Evolutionary conservation across 345 rosid genomes (phyloP), one percentile per base, ranked within the genome.

Genomic region (Lumnitzera littorea): DNA sequence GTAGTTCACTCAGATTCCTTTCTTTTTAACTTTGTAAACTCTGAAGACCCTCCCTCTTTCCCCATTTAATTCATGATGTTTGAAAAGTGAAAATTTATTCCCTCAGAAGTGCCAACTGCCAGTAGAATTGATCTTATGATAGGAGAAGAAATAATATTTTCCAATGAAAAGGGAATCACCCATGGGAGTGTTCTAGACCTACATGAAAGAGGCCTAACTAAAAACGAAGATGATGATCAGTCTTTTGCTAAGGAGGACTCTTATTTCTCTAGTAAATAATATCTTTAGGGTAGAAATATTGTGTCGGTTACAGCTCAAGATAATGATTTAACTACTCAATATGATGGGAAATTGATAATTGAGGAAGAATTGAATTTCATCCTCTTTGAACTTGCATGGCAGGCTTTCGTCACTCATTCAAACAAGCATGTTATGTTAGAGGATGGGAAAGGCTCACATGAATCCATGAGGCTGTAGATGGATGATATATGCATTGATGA

Each of bases 231-330:
- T 50, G 95, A 87, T 24, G 96, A 86, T 60, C 96, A 82, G 69
- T 95, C 99, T 52, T 91, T 83, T 69, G 88, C 89, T 0, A 97
- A 91, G 75, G 99, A 88, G 73, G 95, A 86, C 70, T 95, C 99
- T 55, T 86, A 88, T 80, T 84, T 92, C 76, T 89, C 96, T 15
- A 96, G 98, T 56, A 94, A 87, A 76, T 87, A 73, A 43, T 84
- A 78, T 74, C 72, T 84, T 62, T 96, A 80, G 66, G 68, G 71
- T 50, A 92, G 87, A 77, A 73, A 72, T 60, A 62, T 79, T 57
- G 84, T 81, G 73, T 88, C 88, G 25, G 72, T 77, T 66, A 67
- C 80, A 15, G 74, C 84, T 74, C 70, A 88, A 61, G 97, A 80
- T 48, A 81, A 79, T 67, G 90, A 87, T 76, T 72, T 89, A 61